These are phyloP conservation scores for Venturia effusa DNA, from an alignment of 2,329 filamentous ascomycete genomes.

Conservation along the genomic window DNA sequence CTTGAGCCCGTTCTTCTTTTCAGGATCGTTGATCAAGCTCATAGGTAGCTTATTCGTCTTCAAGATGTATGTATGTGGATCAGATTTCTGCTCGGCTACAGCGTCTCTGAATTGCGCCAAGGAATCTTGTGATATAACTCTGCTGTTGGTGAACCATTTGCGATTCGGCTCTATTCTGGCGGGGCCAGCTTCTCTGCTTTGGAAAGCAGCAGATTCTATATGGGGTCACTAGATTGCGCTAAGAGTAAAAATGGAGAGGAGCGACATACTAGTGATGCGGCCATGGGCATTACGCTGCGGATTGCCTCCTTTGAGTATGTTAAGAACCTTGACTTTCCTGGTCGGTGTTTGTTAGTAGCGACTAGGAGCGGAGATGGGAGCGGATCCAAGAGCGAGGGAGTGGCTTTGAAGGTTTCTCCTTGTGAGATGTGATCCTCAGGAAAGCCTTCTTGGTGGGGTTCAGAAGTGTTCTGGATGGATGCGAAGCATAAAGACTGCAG, in stretches of 20 bases:
- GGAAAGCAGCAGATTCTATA: conserved; percentile 37
- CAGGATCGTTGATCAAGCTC: conserved; percentile 76
- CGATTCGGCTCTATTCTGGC: conserved; percentile 84
- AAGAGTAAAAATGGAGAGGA: neutral
- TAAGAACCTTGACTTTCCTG: conserved; percentile 52
- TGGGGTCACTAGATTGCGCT: neutral
- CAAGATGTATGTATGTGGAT: conserved; percentile 89
- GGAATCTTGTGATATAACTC: conserved; percentile 81
- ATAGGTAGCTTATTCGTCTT: conserved; percentile 97
- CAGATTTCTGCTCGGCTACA: conserved; percentile 78
- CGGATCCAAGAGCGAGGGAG: neutral
- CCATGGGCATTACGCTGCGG: conserved; percentile 72
- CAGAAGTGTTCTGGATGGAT: too few relatives aligned
- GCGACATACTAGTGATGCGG: neutral
- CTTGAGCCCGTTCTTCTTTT: conserved; percentile 66
- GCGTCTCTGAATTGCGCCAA: conserved; percentile 80
- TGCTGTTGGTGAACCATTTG: conserved; percentile 95
- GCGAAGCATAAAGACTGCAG: neutral
- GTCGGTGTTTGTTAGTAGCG: neutral
- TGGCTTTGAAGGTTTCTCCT: neutral
- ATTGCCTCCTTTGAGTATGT: conserved; percentile 83
- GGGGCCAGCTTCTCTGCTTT: conserved; percentile 68
- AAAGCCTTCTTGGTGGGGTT: too few relatives aligned
- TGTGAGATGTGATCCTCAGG: neutral
- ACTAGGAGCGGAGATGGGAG: neutral